Evolutionary conservation across 352 stramenopile species (phyloP), one percentile per base, ranked within the genome.

Genomic region (Globisporangium uncinulatum): DNA sequence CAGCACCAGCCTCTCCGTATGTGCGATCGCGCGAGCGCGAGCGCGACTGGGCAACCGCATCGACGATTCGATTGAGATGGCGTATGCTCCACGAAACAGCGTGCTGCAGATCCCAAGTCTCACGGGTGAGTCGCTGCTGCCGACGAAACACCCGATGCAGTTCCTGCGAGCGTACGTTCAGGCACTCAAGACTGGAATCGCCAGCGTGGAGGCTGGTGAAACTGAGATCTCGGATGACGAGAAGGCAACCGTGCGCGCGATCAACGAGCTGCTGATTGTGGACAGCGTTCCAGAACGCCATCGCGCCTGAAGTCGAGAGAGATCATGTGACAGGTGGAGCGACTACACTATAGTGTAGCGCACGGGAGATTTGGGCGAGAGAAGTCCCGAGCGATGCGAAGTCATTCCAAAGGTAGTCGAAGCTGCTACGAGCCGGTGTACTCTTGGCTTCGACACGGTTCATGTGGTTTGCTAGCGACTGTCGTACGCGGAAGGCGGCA

Each of bases 1-100:
- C 39, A 65, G 71, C 55, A 74, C 61, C 21, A 62, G 59, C 32
- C 55, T 73, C 24, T 67, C 56, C n/a, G 44, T 42, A 19, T 54
- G 65, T n/a, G 62, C 58, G 17, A 53, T 74, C 17, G 44, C 62
- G 13, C 65, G 73, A 19, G 63, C 59, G 15, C 63, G 65, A 34
- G 53, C 56, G 15, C 49, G 49, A 4, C 39, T 75, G 11, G 17
- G 49, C 14, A 45, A 54, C 36, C 52, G 21, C n/a, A 63, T 63
- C 17, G 21, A 21, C 2, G 51, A 54, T 21, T 36, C 58, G 24
- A 63, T 29, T 2, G 36, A 31, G 17, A 37, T 59, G n/a, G 51
- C 54, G 52, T 45, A 56, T 15, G 56, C 51, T 1, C 48, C 56
- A 17, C 41, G 39, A 9, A 42, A 45, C 41, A 62, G 56, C 11